Evolutionary conservation across 2,329 filamentous ascomycete species (phyloP).

Genomic region (Aotearoamyces nothofagi): DNA sequence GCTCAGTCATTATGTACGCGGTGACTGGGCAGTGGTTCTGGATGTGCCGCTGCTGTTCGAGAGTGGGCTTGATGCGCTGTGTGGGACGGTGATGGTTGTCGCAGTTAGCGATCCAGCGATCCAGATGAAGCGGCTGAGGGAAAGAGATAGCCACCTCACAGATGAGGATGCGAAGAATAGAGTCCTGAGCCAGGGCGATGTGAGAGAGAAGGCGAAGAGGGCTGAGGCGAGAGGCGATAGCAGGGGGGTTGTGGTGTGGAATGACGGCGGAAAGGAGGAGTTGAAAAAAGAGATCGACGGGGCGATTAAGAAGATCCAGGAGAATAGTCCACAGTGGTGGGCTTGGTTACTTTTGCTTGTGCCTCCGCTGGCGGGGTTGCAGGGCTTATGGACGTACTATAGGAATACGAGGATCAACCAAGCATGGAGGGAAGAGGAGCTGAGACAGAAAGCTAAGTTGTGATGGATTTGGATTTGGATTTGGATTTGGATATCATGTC

Average conservation of each 20-base stretch:
- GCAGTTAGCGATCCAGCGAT: constrained; percentile 65
- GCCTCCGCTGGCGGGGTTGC: constrained; percentile 58
- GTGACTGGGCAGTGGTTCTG: constrained; percentile 78
- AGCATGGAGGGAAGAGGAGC: constrained; percentile 50
- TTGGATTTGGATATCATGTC: too few species aligned
- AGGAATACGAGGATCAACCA: constrained; percentile 56
- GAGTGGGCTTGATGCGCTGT: constrained; percentile 69
- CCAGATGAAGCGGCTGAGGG: constrained; percentile 67
- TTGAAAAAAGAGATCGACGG: constrained; percentile 50
- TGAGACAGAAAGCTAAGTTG: too few species aligned
- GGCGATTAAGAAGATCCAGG: constrained; percentile 48
- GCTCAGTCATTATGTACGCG: constrained; percentile 55
- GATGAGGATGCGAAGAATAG: constrained; percentile 79
- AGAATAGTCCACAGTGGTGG: constrained; percentile 46
- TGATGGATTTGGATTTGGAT: too few species aligned
- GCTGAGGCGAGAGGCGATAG: constrained; percentile 49
- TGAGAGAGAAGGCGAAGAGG: constrained; percentile 66
- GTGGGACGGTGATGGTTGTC: constrained; percentile 75
- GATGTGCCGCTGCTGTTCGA: constrained; percentile 92
- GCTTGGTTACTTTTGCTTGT: constrained; percentile 51
- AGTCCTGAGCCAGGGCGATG: constrained; percentile 75
- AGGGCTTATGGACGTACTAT: constrained; percentile 58
- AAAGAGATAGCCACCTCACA: constrained; percentile 62
- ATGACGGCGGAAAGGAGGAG: constrained; percentile 62
- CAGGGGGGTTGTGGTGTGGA: constrained; percentile 75